These are phyloP conservation scores for Pseudoturritis turrita DNA, from an alignment of 345 rosid genomes.

Conservation along the genomic window DNA sequence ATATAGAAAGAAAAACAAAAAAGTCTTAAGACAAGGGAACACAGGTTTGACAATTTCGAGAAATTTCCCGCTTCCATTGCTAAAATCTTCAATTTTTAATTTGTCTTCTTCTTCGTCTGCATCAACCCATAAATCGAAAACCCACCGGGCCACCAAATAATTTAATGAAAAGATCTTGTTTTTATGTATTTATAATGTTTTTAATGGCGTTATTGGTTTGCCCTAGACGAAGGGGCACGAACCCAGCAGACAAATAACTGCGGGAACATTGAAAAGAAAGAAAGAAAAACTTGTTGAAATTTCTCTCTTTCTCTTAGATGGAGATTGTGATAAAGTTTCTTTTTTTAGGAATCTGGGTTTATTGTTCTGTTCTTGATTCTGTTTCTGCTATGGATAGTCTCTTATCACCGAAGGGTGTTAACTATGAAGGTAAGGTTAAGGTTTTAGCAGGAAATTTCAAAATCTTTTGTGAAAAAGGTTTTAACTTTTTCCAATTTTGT, in stretches of 20 bases:
- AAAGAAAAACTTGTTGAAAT: neutral
- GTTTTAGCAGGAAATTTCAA: neutral
- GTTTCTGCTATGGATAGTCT: slow-evolving; percentile 53
- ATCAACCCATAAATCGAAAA: slow-evolving; percentile 2
- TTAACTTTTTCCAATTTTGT: neutral
- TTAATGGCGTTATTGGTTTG: slow-evolving; percentile 15
- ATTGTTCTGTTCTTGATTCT: slow-evolving; percentile 25
- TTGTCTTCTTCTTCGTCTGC: slow-evolving; percentile 12
- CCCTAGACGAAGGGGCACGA: slow-evolving; percentile 25
- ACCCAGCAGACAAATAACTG: slow-evolving; percentile 4
- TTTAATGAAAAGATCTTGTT: neutral
- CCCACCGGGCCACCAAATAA: slow-evolving; percentile 8
- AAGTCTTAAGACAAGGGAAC: slow-evolving; percentile 47
- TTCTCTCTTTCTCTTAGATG: slow-evolving; percentile 28
- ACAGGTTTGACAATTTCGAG: slow-evolving; percentile 46
- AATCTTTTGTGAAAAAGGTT: neutral
- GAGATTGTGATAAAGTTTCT: slow-evolving; percentile 30
- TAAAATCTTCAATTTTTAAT: slow-evolving; percentile 17
- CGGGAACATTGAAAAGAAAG: neutral
- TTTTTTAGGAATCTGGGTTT: slow-evolving; percentile 28
- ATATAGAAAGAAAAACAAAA: neutral
- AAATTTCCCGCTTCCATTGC: slow-evolving; percentile 30
- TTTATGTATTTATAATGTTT: slow-evolving; percentile 2
- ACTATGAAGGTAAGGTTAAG: slow-evolving; percentile 90
- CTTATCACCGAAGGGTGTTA: slow-evolving; percentile 94